Evolutionary conservation across 768 basidiomycete species (phyloP), one percentile per base, ranked within the genome.

Genomic region (Leccinum variicolor): DNA sequence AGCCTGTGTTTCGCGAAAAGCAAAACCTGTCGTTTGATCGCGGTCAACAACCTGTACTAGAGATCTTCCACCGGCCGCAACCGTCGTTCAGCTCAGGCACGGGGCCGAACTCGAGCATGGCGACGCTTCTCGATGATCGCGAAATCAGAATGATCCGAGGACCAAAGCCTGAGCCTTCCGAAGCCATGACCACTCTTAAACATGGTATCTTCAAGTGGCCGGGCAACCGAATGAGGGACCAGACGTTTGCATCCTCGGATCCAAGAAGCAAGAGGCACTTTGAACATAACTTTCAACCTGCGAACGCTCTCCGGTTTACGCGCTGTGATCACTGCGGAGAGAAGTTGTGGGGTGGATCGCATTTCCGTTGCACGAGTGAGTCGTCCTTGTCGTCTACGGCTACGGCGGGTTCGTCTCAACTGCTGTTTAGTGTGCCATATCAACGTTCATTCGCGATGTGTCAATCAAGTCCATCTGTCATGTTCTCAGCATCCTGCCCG

Each of bases 331-430:
- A 95, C 54, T 99, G 97, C 69, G 88, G 87, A 33, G 97, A 98
- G 69, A 99, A 98, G 78, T 86, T 98, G 86, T 99, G 95, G 94
- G 97, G 97, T 6, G 96, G 96, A 7, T 84, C 94, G n/a, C 94
- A 95, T 68, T 79, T 92, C 53, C 87, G 92, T 31, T 99, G 97
- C 69, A 83, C 87, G 62, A 80, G 96, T 94, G 68, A 69, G 92
- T 79, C 10, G 3, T 45, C n/a, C n/a, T 19, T 48, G 36, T 36
- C 17, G 2, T n/a, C 3, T 21, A 1, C 9, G 4, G 34, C 23
- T 13, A 29, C 45, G 45, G 28, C 41, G 3, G 34, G 39, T 43
- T 39, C 17, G 23, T 43, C 55, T 71, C 28, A 60, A 36, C 25
- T 9, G 25, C 13, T 25, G 31, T 48, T 25, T 60, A 96, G 95